Evolutionary conservation across 2,329 filamentous ascomycete species (phyloP), one percentile per base, ranked within the genome.

Genomic region (Cadophora sp.): DNA sequence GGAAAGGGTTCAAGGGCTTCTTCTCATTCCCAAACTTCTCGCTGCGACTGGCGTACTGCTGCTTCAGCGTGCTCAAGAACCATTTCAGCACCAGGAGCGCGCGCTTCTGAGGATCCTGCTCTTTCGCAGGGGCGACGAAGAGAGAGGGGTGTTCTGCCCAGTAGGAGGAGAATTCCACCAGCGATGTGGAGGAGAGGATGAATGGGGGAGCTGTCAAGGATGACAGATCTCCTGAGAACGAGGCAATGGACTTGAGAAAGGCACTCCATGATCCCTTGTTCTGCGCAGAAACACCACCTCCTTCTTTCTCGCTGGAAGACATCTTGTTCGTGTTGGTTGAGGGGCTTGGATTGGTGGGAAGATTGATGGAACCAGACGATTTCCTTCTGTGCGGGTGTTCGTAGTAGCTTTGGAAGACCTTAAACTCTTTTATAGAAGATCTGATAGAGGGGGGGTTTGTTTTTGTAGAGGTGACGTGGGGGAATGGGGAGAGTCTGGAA

Each of bases 1-100:
- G 82, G 81, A 99, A 98, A 0, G 96, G 96, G 77, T 99, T 98
- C 67, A 99, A 82, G 2, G 95, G 95, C 84, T 98, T 99, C 88
- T 98, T 98, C 84, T 97, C 95, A 76, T 93, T 96, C 59, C 93
- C 94, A 71, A 85, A 89, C 74, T 89, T 83, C 73, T 97, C 94
- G 77, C 92, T 96, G 67, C 86, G 85, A 75, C 84, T 88, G 66
- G 87, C 87, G 75, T 90, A 89, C 78, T 97, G 93, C 80, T 96
- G 93, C 82, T 96, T 97, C 62, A 98, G 84, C 3, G 94, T 97
- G 76, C 89, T 94, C 64, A 98, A 82, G 82, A 97, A 98, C 95
- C 95, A 98, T 80, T 95, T 96, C 74, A 97, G 83, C n/a, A 98
- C 95, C 41, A 95, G 84, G 72, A 97, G 81, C 22, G 93, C 90